Evolutionary conservation across 345 rosid species (phyloP), one percentile per base, ranked within the genome.

Genomic region (Gossypium thurberi): DNA sequence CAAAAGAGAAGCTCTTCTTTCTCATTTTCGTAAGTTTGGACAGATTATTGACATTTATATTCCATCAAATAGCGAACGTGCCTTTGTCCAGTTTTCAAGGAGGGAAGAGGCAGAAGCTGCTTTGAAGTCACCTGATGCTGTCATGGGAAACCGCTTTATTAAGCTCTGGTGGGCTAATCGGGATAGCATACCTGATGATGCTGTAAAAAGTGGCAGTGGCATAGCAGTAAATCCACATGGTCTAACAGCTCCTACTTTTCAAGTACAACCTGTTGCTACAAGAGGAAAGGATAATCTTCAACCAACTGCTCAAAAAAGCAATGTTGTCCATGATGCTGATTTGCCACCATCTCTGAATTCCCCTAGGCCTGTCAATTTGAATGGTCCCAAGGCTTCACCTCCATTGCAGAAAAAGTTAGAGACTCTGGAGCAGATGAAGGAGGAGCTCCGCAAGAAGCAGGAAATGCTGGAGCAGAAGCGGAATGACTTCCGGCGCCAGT

Each of bases 81-180:
- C 98, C 73, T 95, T 92, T 84, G 93, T 95, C 53, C 99, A 95
- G 80, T 95, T 92, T 82, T 92, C 96, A 2, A 95, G 80, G 76
- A 90, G 94, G 72, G 98, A 95, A 81, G 97, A 91, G 78, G 99
- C 99, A 62, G 99, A 95, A 81, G 92, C 97, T 82, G 99, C 99
- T 78, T 83, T 95, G 59, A 83, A 75, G 80, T 86, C 99, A 69
- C 99, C 98, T 78, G 99, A 95, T 88, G 99, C 99, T 79, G 97
- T 95, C 59, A 95, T 95, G 99, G 99, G 99, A 57, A 92, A 95
- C 81, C 98, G 98, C 63, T 95, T 92, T 82, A 89, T 95, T 84
- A 95, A 87, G 81, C 86, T 95, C 63, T 90, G 91, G 91, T 95
- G 99, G 99, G 99, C 99, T 65, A 95, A 95, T 81, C 90, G 99